phyloP scores from a whole-genome alignment of 192 early-diverging fungal genomes.

The Cladochytrium replicatum region DNA sequence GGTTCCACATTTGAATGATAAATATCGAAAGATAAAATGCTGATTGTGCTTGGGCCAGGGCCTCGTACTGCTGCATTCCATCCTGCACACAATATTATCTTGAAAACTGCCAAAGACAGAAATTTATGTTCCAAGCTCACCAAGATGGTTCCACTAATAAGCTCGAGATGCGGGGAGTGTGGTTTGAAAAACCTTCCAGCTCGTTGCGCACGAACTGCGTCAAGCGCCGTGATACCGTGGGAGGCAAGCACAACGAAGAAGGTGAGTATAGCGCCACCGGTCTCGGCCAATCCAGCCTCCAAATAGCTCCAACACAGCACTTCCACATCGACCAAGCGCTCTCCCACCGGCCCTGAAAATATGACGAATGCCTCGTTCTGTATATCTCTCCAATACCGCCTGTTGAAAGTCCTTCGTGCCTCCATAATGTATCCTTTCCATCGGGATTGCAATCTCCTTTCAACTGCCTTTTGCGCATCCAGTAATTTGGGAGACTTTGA shows the following conservation, averaged over 20 bases:
- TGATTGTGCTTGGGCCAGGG: conserved; percentile 70
- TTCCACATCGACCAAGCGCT: conserved; percentile 79
- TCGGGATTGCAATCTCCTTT: not conserved
- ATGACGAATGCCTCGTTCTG: not conserved
- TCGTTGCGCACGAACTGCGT: conserved; percentile 36
- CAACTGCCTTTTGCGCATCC: not conserved
- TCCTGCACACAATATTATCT: conserved; percentile 21
- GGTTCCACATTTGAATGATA: conserved; percentile 85
- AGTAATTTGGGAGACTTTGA: not conserved
- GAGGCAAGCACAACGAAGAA: conserved; percentile 77
- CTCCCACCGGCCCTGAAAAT: conserved; percentile 34
- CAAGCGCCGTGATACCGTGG: conserved; percentile 54
- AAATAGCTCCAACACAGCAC: conserved; percentile 81
- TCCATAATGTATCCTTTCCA: not conserved
- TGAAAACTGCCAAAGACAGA: no score
- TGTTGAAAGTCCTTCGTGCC: not conserved
- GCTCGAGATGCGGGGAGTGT: conserved; percentile 19
- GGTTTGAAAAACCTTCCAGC: conserved; percentile 30
- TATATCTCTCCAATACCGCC: not conserved
- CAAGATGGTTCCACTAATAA: conserved; percentile 21
- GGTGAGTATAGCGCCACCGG: conserved; percentile 49
- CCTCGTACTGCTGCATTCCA: conserved; percentile 49
- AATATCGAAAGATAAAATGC: conserved; percentile 66
- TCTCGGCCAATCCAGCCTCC: conserved; percentile 75
- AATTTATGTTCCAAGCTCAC: conserved; percentile 17